phyloP scores from a whole-genome alignment of 129 eudicot genomes.

The Centaurea solstitialis region DNA sequence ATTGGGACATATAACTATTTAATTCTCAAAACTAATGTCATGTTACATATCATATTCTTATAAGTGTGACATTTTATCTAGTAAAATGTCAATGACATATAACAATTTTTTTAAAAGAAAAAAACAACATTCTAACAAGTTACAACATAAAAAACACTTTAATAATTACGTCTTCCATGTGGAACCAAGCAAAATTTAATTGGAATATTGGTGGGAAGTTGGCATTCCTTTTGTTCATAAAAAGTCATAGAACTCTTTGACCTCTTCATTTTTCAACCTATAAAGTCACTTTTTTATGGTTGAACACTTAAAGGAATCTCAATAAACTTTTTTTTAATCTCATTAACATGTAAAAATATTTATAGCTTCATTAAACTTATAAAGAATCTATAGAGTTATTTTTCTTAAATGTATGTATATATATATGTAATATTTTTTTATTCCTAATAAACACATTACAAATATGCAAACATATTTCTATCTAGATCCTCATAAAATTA shows the following conservation, averaged over 20 bases:
- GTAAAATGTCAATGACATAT: too few species aligned
- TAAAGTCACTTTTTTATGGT: conserved; percentile 10
- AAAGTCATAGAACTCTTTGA: conserved; percentile 23
- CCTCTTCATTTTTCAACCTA: conserved; percentile 20
- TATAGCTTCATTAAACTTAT: neutral
- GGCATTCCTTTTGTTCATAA: neutral
- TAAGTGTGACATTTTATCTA: too few species aligned
- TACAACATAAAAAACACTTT: neutral
- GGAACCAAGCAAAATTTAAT: conserved; percentile 12
- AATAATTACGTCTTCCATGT: neutral
- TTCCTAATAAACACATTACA: neutral
- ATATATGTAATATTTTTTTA: neutral
- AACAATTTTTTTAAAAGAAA: too few species aligned
- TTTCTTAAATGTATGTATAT: neutral
- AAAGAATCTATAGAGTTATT: neutral
- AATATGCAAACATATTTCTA: neutral
- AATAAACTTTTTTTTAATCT: neutral
- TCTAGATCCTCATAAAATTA: neutral
- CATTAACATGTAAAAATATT: neutral
- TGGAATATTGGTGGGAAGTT: neutral
- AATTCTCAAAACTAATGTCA: neutral
- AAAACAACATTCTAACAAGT: neutral
- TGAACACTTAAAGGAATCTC: neutral
- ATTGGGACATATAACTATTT: too few species aligned
- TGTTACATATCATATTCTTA: too few species aligned